Base-by-base conservation (phyloP, 2,329 filamentous ascomycete genomes). In the Tolypocladium tundrense region DNA sequence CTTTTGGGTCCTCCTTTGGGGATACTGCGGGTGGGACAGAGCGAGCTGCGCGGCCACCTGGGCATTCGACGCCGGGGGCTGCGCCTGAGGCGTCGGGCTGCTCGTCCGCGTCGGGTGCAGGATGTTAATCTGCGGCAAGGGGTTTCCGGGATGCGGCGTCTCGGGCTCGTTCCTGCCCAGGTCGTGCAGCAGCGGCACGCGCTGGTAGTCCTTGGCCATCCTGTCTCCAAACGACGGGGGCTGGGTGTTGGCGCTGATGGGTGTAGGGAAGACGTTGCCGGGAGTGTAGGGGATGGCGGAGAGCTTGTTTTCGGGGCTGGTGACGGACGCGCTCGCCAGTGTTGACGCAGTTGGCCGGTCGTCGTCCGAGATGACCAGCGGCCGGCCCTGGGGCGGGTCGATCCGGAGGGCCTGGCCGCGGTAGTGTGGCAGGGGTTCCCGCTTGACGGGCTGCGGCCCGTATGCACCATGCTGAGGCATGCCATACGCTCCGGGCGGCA, bases 1-100 rank as follows among this genome's bases (percentile, higher is more conserved):
- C 72, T 94, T 94, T 69, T 96, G 90, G 1, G 86, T 88, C 60
- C 79, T 74, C 65, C 70, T 66, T 50, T 67, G 65, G 2, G 76
- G 73, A 59, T 78, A 80, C 60, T 80, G 79, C 9, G 79, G 73
- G 65, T 84, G 81, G 31, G 80, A 81, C 53, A 86, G 69, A 2
- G 83, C 79, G 42, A 84, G 72, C 66, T 84, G 81, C n/a, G 83
- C 81, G n/a, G 80, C 79, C 53, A 79, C 76, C 67, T 83, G 81
- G 39, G 75, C 76, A 60, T 75, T 80, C 52, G 73, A 77, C 42
- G 70, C 70, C 40, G 70, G 66, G 43, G 70, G 68, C 43, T 72
- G 75, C 14, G 69, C 63, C 6, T 75, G 72, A 27, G 74, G 68
- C 27, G 68, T 72, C 45, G 77, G 79, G 63, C 76, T 81, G 64